phyloP scores from a whole-genome alignment of 257 asterid species.

The Solanum virginianum region DNA sequence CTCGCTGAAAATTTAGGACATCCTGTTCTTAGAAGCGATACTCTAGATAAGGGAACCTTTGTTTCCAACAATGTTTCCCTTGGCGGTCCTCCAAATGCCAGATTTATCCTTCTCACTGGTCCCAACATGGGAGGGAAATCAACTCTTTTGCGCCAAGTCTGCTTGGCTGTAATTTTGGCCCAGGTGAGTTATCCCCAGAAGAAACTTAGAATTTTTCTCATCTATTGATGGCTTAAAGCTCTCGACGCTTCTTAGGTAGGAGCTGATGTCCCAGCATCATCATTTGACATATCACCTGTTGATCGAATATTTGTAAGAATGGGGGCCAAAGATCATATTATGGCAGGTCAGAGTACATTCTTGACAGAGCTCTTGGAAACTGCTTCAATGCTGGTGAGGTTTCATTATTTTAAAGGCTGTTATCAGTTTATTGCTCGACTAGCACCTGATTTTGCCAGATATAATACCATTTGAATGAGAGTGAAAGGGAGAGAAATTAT shows the following conservation, averaged over 20 bases:
- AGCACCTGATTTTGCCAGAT: background rate
- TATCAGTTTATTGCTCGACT: background rate
- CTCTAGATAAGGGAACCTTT: slow-evolving; percentile 65
- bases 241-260: slow-evolving; percentile 50
- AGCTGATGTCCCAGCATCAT: slow-evolving; percentile 90
- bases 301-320: slow-evolving; percentile 91
- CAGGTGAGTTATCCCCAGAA: slow-evolving; percentile 38
- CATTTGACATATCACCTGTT: slow-evolving; percentile 58
- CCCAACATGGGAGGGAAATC: slow-evolving; percentile 99
- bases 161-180: slow-evolving; percentile 88
- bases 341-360: slow-evolving; percentile 97
- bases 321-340: slow-evolving; percentile 98
- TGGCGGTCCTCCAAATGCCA: slow-evolving; percentile 62
- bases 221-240: slow-evolving; percentile 9
- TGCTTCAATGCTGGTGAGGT: slow-evolving; percentile 85
- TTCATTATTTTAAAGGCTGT: background rate
- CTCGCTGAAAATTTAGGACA: slow-evolving; percentile 76
- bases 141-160: slow-evolving; percentile 89
- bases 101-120: slow-evolving; percentile 86
- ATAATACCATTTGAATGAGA: background rate
- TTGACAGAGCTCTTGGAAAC: slow-evolving; percentile 90
- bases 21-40: slow-evolving; percentile 74
- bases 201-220: background rate
- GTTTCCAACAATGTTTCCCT: slow-evolving; percentile 76
- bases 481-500: background rate